Conservation (phyloP, 2,329 filamentous ascomycete species). For the Paradendryphiella salina region DNA sequence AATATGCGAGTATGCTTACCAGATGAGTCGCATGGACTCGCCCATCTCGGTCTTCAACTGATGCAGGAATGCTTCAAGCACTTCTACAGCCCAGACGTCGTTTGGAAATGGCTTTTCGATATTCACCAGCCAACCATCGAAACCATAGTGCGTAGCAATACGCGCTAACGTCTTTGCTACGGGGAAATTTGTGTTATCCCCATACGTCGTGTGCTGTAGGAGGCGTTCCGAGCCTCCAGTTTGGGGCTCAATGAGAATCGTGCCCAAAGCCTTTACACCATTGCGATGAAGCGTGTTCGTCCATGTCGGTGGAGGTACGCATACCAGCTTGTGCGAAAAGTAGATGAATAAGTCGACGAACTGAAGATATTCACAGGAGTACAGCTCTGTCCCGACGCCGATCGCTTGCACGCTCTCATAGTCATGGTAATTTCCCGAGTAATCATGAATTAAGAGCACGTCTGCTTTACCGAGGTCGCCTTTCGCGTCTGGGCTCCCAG, state of each 20-base stretch:
- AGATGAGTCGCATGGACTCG: constrained; percentile 42
- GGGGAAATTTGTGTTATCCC: constrained; percentile 32
- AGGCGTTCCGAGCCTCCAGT: constrained; percentile 40
- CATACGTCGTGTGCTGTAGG: constrained; percentile 19
- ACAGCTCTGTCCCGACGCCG: constrained; percentile 38
- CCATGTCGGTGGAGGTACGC: constrained; percentile 52
- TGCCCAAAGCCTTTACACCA: constrained; percentile 51
- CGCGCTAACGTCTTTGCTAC: constrained; percentile 46
- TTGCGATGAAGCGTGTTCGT: constrained; percentile 54
- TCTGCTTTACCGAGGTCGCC: constrained; percentile 20
- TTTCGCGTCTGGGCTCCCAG: constrained; percentile 6
- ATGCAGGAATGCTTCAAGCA: constrained; percentile 45
- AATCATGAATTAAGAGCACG: constrained; percentile 47
- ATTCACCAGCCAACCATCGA: constrained; percentile 55
- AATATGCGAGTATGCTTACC: constrained; percentile 35
- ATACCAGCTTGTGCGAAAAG: constrained; percentile 54
- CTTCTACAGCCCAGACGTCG: constrained; percentile 33
- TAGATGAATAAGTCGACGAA: constrained; percentile 53
- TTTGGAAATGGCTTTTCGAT: constrained; percentile 51
- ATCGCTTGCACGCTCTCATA: constrained; percentile 47
- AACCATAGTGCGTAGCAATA: constrained; percentile 50
- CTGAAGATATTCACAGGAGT: constrained; percentile 52
- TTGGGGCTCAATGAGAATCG: constrained; percentile 51
- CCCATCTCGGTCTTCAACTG: constrained; percentile 44
- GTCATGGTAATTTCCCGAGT: constrained; percentile 51